Evolutionary conservation across 345 rosid species (phyloP).

Genomic region (Gossypium sturtianum): DNA sequence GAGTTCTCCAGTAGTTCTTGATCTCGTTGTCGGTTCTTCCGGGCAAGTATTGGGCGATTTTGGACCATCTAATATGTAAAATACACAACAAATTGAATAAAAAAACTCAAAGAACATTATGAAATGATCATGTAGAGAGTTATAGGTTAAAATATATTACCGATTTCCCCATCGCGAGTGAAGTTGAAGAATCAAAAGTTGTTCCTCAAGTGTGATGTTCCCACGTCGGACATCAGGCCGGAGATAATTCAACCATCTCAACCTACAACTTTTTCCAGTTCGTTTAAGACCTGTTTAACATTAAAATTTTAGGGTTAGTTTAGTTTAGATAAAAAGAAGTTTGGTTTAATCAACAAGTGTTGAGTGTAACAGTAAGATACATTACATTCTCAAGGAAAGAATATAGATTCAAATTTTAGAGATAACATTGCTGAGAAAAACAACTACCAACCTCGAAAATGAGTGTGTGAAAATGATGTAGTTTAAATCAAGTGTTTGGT

Average conservation of each 20-base stretch:
- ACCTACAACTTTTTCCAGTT: conserved; percentile 93
- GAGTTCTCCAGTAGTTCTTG: conserved; percentile 93
- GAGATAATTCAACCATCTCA: conserved; percentile 91
- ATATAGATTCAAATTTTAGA: no score
- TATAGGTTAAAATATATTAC: conserved; percentile 24
- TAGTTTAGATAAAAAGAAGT: no score
- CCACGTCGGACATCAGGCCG: conserved; percentile 95
- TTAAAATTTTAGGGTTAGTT: no score
- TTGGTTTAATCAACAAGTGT: no score
- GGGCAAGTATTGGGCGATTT: conserved; percentile 83
- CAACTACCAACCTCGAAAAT: no score
- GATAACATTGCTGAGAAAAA: no score
- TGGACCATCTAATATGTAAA: conserved; percentile 58
- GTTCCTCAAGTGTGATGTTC: conserved; percentile 82
- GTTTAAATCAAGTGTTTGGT: no score
- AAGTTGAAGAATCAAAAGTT: conserved; percentile 83
- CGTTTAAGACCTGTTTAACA: conserved; percentile 60
- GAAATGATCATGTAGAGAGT: neutral
- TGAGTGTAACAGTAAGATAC: no score
- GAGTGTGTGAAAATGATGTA: no score
- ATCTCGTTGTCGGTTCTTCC: conserved; percentile 96
- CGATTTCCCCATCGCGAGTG: conserved; percentile 96
- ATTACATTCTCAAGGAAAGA: no score
- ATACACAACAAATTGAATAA: neutral
- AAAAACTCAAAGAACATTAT: neutral